Conservation (phyloP, 257 asterid genomes). For the Osmanthus fragrans region DNA sequence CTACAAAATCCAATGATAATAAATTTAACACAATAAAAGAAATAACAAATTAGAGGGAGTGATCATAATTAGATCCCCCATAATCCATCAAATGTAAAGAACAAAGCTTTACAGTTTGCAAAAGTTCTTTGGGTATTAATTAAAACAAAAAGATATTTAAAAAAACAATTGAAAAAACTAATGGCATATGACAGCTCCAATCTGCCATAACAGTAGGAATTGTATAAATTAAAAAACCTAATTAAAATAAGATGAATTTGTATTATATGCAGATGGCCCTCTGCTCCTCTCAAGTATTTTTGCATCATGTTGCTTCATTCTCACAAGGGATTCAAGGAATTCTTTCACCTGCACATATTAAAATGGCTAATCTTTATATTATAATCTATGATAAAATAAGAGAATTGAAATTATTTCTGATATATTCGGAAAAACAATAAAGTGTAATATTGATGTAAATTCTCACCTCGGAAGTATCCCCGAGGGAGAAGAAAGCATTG, state of each 20-base stretch:
- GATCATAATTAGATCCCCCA: not conserved
- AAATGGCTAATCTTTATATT: not conserved
- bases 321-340: slow-evolving; percentile 60
- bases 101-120: not conserved
- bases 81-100: not conserved
- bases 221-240: not conserved
- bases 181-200: not conserved
- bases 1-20: not conserved
- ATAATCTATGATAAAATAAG: not conserved
- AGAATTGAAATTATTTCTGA: too few species aligned
- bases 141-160: not conserved
- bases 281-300: not conserved
- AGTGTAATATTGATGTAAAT: not conserved
- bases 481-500: slow-evolving; percentile 78
- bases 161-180: not conserved
- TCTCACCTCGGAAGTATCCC: slow-evolving; percentile 74
- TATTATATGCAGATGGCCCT: not conserved
- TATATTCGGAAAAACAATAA: not conserved
- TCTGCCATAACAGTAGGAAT: not conserved
- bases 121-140: not conserved
- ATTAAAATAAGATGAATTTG: not conserved
- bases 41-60: not conserved
- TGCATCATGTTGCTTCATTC: slow-evolving; percentile 31
- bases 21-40: not conserved
- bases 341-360: slow-evolving; percentile 51